phyloP scores from a whole-genome alignment of 2,329 filamentous ascomycete species.

The Bertia moriformis region DNA sequence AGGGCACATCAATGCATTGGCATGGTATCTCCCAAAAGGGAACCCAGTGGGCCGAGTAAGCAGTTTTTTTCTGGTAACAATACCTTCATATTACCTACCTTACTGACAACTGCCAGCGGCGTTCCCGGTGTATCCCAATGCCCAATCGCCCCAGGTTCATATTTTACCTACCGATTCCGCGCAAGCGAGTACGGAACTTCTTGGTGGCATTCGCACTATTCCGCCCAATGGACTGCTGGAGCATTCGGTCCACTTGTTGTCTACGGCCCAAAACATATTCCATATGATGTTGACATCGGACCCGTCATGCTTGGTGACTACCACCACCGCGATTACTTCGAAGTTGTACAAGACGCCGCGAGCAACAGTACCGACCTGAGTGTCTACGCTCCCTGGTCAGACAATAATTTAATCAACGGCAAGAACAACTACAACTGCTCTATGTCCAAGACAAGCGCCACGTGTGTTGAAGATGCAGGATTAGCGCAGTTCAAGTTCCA shows the following conservation, averaged over 20 bases:
- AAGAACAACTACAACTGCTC: too few relatives aligned
- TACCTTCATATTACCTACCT: too few relatives aligned
- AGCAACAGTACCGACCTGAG: too few relatives aligned
- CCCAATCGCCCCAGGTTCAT: not conserved
- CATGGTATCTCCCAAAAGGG: constrained; percentile 15
- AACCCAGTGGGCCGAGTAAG: constrained; percentile 14
- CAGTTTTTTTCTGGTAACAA: too few relatives aligned
- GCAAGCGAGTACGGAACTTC: not conserved
- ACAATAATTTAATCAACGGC: not conserved
- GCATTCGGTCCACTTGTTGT: not conserved
- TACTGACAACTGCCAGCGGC: too few relatives aligned
- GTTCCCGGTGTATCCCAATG: not conserved
- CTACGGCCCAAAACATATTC: not conserved
- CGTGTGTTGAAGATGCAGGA: not conserved
- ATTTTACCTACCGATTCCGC: not conserved
- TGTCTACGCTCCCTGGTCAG: not conserved
- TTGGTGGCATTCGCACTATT: not conserved
- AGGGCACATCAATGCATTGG: constrained; percentile 15
- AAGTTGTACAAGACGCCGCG: not conserved
- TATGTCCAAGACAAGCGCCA: too few relatives aligned
- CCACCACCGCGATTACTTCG: not conserved
- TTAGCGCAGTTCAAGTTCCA: not conserved
- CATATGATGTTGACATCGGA: not conserved
- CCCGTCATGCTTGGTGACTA: not conserved
- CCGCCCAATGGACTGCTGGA: not conserved